Evolutionary conservation across 495 filamentous ascomycete species (phyloP), one percentile per base, ranked within the genome.

Genomic region (Tricharina praecox): DNA sequence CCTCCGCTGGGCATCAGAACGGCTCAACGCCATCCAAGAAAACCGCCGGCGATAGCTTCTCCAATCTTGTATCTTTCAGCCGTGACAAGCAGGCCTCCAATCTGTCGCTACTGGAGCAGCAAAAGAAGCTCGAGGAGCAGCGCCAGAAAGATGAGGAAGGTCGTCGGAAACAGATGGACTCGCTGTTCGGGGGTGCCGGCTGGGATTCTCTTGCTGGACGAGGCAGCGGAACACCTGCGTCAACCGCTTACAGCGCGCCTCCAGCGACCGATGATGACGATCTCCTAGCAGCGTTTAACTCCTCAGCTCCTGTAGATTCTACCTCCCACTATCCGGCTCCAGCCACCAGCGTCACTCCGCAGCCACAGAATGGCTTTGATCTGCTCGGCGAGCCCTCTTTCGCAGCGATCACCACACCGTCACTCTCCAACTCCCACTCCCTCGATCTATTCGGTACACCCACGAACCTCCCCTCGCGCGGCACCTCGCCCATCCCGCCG

Each of bases 41-140:
- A 18, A 68, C 72, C 3, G 72, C 72, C 45, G n/a, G n/a, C n/a
- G 88, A 95, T 61, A 92, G 82, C 67, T 97, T 97, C 60, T 81
- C 87, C 51, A 85, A 81, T 56, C 69, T 97, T 16, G 79, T 95
- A 18, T 79, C 75, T 35, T 83, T 88, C 50, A 75, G 74, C 38
- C 65, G 75, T 10, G 70, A 76, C n/a, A 81, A 81, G 54, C 56
- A 68, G 23, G 70, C 63, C n/a, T 77, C 72, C 60, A 86, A 78
- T 50, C 66, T 93, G 0, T 82, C 79, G 1, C 70, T 97, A 4
- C 72, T 79, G 47, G 85, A 96, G 61, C 83, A 83, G 49, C 88
- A 95, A 62, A 82, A 77, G 66, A 73, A 72, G 46, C 62, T 94
- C 38, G 75, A 82, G 54, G 82, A 81, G 33, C 79, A 90, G 63